phyloP scores from a whole-genome alignment of 192 early-diverging fungal genomes.

The Dissophora ornata region DNA sequence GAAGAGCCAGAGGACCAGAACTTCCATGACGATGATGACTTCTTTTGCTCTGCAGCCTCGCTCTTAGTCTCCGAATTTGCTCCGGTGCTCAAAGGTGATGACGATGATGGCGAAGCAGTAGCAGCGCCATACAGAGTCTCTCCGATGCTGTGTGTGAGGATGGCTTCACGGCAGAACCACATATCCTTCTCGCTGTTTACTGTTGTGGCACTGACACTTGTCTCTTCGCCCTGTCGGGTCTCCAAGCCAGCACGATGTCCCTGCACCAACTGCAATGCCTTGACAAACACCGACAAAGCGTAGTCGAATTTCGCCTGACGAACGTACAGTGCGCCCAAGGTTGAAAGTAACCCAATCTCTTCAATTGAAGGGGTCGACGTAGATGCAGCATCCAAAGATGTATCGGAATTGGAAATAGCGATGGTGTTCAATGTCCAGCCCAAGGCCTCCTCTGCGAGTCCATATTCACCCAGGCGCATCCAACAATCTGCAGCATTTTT shows the following conservation, averaged over 20 bases:
- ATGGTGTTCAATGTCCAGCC: slow-evolving; percentile 57
- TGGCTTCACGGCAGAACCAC: slow-evolving; percentile 62
- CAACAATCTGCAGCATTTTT: slow-evolving; percentile 41
- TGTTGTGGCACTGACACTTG: not conserved
- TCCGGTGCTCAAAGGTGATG: no score
- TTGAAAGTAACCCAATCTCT: slow-evolving; percentile 36
- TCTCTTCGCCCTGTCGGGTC: no score
- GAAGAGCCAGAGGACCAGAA: slow-evolving; percentile 46
- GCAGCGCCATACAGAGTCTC: slow-evolving; percentile 60
- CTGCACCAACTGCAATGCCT: slow-evolving; percentile 55
- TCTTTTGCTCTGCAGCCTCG: slow-evolving; percentile 1
- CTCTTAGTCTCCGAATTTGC: no score
- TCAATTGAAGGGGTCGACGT: slow-evolving; percentile 19
- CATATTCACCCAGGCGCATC: slow-evolving; percentile 48
- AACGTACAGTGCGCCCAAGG: slow-evolving; percentile 64
- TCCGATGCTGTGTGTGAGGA: slow-evolving; percentile 63
- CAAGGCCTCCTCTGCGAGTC: slow-evolving; percentile 40
- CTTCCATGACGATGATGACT: slow-evolving; percentile 34
- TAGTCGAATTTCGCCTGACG: slow-evolving; percentile 58
- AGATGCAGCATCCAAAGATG: not conserved
- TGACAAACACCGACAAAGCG: slow-evolving; percentile 60
- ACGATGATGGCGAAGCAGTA: not conserved
- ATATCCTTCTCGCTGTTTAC: slow-evolving; percentile 9
- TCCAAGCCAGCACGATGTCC: slow-evolving; percentile 6
- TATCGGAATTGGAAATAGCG: not conserved